Evolutionary conservation across 805 yeast genomes (phyloP).

Genomic region (Grigorovia yakushimaensis): DNA sequence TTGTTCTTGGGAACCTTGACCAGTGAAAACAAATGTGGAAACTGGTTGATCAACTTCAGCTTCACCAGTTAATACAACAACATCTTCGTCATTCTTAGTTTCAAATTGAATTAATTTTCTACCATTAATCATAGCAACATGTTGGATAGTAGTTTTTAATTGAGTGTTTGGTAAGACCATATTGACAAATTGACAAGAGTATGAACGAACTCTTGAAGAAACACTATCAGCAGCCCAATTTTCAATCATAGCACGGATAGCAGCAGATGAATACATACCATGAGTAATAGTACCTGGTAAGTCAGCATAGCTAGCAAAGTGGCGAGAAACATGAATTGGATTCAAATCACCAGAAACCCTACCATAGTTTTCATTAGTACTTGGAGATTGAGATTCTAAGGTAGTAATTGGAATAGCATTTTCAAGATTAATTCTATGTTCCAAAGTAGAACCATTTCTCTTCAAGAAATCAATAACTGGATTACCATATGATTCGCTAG

Average conservation of each 20-base stretch:
- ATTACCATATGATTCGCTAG: constrained; percentile 90
- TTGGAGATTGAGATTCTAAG: constrained; percentile 65
- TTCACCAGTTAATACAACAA: constrained; percentile 79
- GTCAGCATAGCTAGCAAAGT: constrained; percentile 85
- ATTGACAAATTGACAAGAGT: constrained; percentile 81
- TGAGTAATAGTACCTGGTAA: constrained; percentile 97
- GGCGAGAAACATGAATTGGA: constrained; percentile 95
- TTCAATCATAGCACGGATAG: constrained; percentile 90
- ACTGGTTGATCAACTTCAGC: constrained; percentile 99
- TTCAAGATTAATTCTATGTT: constrained; percentile 87
- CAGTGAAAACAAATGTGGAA: constrained; percentile 94
- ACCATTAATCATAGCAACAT: constrained; percentile 98
- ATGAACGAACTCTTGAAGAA: constrained; percentile 91
- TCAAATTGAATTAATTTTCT: constrained; percentile 93
- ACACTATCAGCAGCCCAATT: constrained; percentile 98
- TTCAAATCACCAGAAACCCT: constrained; percentile 96
- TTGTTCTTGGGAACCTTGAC: constrained; percentile 99
- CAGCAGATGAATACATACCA: constrained; percentile 97
- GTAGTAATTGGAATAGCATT: constrained; percentile 78
- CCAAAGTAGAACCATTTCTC: constrained; percentile 88
- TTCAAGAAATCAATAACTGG: constrained; percentile 91
- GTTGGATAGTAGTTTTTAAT: constrained; percentile 80
- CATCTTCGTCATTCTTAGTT: constrained; percentile 75
- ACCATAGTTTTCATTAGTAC: constrained; percentile 93
- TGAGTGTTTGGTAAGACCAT: constrained; percentile 97